Percentiles rank a stretch among this genome's conserved stretches.
phyloP scores from a whole-genome alignment of 139 green algal species.

The Picochlorum sp. region DNA sequence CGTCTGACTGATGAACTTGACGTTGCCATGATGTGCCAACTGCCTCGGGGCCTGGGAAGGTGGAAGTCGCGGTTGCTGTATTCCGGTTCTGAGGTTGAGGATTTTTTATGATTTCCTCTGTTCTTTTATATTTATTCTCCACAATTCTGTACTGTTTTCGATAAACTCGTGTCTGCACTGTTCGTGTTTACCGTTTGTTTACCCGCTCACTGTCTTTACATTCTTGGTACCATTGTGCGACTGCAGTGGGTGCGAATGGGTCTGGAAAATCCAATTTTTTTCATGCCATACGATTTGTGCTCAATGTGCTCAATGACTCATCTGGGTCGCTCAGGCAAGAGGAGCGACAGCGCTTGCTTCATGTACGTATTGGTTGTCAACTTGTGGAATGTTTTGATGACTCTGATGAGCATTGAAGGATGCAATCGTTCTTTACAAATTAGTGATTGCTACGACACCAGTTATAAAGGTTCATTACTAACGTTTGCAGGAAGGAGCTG shows the following conservation, averaged over 20 bases:
- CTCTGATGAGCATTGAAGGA: no score
- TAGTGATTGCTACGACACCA: no score
- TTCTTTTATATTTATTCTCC: neutral
- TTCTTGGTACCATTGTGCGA: no score
- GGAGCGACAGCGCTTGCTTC: slow-evolving; percentile 84
- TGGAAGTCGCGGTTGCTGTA: neutral
- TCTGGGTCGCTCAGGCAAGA: slow-evolving; percentile 27
- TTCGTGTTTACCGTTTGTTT: no score
- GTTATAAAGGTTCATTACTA: neutral
- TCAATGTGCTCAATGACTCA: slow-evolving; percentile 66
- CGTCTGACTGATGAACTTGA: neutral
- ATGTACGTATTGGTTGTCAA: slow-evolving; percentile 51
- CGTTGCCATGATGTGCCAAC: neutral
- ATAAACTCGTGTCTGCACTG: neutral
- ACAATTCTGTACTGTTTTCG: neutral
- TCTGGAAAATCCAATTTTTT: slow-evolving; percentile 99
- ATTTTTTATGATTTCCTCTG: neutral
- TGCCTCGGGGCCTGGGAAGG: neutral
- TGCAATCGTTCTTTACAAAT: no score
- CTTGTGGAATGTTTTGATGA: no score
- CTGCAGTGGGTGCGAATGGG: slow-evolving; percentile 93
- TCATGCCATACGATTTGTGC: slow-evolving; percentile 95
- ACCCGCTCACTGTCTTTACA: no score
- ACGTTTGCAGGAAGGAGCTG: slow-evolving; percentile 79
- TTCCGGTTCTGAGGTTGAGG: neutral